Percentiles rank a stretch among this genome's conserved stretches.
These are phyloP conservation scores for Metschnikowia arizonensis DNA, from an alignment of 805 yeast species.

Conservation along the genomic window DNA sequence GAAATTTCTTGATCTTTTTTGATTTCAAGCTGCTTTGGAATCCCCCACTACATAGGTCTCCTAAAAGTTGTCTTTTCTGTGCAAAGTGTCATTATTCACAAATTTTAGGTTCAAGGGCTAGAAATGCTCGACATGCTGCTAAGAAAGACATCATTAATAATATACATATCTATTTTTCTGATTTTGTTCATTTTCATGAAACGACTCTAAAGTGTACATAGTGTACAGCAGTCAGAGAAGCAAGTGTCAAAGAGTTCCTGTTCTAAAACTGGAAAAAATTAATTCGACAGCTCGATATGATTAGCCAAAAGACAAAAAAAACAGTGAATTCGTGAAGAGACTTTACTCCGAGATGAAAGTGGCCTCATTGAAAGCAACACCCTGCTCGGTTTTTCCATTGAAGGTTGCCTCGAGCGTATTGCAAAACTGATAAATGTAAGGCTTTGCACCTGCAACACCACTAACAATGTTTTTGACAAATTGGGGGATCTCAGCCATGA, in stretches of 20 bases:
- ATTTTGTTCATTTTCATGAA: background rate
- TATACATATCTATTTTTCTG: background rate
- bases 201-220: background rate
- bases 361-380: conserved; percentile 71
- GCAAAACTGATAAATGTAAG: conserved; percentile 91
- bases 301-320: conserved; percentile 1
- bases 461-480: conserved; percentile 90
- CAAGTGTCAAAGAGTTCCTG: background rate
- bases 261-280: background rate
- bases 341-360: conserved; percentile 60
- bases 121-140: too few relatives aligned
- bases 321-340: background rate
- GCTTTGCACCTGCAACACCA: conserved; percentile 93
- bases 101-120: too few relatives aligned
- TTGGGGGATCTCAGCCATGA: conserved; percentile 93
- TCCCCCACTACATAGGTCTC: too few relatives aligned
- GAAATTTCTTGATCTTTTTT: too few relatives aligned
- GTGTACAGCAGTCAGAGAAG: background rate
- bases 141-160: background rate
- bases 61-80: too few relatives aligned
- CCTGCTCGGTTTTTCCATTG: conserved; percentile 47
- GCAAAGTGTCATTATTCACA: too few relatives aligned
- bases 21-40: too few relatives aligned
- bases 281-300: background rate
- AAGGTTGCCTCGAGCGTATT: conserved; percentile 53